Evolutionary conservation across 2,329 filamentous ascomycete genomes (phyloP), one percentile per base, ranked within the genome.

Genomic region (Cladobotryum mycophilum): DNA sequence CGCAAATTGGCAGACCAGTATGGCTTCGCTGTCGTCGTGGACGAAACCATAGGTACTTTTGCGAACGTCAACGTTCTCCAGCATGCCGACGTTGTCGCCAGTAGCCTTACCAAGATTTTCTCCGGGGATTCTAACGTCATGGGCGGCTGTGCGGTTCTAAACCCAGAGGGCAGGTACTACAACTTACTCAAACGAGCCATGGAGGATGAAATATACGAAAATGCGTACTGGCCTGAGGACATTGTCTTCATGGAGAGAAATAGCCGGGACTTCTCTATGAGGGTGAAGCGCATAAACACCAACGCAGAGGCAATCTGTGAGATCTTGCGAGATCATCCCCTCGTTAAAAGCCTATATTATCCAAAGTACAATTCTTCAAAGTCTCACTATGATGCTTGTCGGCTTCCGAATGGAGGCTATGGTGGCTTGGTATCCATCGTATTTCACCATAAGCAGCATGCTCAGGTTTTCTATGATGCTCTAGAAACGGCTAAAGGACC

Each of bases 71-170:
- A 97, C 64, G 89, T 99, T 4, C 78, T 99, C 5, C 89, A 86
- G 3, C 87, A 85, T 63, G 88, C 89, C 53, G 93, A 99, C 68
- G 78, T 97, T 14, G 88, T 97, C 5, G 92, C 96, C 51, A 96
- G 89, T 74, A 95, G 89, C 65, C 75, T 99, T 53, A 97, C 93
- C 45, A 99, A 99, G 68, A 86, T 97, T 48, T 99, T 99, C 71
- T 95, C 89, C 50, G 93, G 93, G 46, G 93, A 96, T 69, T 93
- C 89, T 67, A 97, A 99, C 67, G 93, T 99, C 58, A 97, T 97
- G 92, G 93, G 91, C 52, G 93, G 93, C 50, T 87, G 85, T 56
- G 71, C 77, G 42, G 80, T 85, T 48, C 64, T 85, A 42, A 85
- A 85, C 61, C 80, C 80, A 1, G 79, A 84, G 51, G 75, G 84